Evolutionary conservation across 2,329 filamentous ascomycete genomes (phyloP), one percentile per base, ranked within the genome.

Genomic region (Xylaria arbuscula): DNA sequence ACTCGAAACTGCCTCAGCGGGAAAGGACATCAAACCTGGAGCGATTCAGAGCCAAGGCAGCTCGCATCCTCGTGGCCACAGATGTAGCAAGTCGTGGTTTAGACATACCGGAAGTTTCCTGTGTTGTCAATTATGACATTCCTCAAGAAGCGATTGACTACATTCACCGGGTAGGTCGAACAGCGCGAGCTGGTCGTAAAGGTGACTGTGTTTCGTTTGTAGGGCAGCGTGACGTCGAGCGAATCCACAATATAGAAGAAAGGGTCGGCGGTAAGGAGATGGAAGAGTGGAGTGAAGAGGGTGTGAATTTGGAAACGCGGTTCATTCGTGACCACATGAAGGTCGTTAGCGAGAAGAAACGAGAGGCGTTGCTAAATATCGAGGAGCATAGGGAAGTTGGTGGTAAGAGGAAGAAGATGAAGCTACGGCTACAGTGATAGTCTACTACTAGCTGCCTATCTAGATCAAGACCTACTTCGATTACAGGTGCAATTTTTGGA

Each of bases 101-200:
- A 3, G 96, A 99, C 82, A 98, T 99, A 70, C 95, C 95, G 1
- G 92, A 94, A 73, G 95, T 98, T 7, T 91, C 88, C 63, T 82
- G 98, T 17, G 96, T 99, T 2, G 84, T 99, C 77, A 98, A 99
- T 81, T 99, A 94, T 81, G 96, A 99, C 78, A 89, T 99, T 0
- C 96, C 96, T 0, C 90, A 95, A n/a, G 93, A 98, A 77, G 93
- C 95, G 2, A 94, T 98, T 79, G 95, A 98, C 81, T 99, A 99
- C 80, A 96, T 99, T 72, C 96, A 99, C 83, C 90, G 96, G 13
- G 95, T 98, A 59, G 96, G 96, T 79, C 91, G 96, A 81, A 99
- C 96, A 13, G 96, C 96, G 3, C 90, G 96, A 87, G 96, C 96
- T 0, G 96, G 96, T 0, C 88, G 94, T 53, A 86, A 85, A 62